Conservation (phyloP, 2,329 filamentous ascomycete genomes). For the Aspergillus candidus region DNA sequence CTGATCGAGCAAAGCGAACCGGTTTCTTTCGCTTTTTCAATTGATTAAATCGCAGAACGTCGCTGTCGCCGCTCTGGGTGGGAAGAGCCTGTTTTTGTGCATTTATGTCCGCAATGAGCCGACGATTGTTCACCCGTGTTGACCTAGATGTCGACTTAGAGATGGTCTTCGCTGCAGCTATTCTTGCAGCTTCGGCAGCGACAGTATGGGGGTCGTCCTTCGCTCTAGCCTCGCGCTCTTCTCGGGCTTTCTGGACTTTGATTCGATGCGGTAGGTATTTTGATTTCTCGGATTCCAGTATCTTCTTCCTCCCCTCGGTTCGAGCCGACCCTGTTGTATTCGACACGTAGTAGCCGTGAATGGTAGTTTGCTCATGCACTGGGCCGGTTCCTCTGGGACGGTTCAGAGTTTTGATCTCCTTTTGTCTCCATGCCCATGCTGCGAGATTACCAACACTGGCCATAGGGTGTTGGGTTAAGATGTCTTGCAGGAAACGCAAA, state of each 20-base stretch:
- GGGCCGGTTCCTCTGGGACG: slow-evolving; percentile 50
- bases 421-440: slow-evolving; percentile 65
- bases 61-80: slow-evolving; percentile 70
- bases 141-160: slow-evolving; percentile 87
- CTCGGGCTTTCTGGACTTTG: slow-evolving; percentile 84
- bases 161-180: slow-evolving; percentile 71
- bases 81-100: slow-evolving; percentile 74
- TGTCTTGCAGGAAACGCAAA: slow-evolving; percentile 50
- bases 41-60: slow-evolving; percentile 95
- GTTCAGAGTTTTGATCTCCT: slow-evolving; percentile 65
- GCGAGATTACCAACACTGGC: slow-evolving; percentile 53
- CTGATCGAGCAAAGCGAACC: slow-evolving; percentile 93
- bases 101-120: slow-evolving; percentile 89
- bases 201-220: slow-evolving; percentile 59
- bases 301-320: slow-evolving; percentile 91
- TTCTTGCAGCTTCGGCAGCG: slow-evolving; percentile 64
- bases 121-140: slow-evolving; percentile 91
- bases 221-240: slow-evolving; percentile 74
- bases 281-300: slow-evolving; percentile 93
- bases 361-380: slow-evolving; percentile 48
- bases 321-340: slow-evolving; percentile 80
- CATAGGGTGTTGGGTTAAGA: slow-evolving; percentile 42
- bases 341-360: slow-evolving; percentile 70
- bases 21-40: slow-evolving; percentile 99
- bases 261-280: slow-evolving; percentile 97